Conservation (phyloP, 2,329 filamentous ascomycete species). For the Ceratocystis huliohia region DNA sequence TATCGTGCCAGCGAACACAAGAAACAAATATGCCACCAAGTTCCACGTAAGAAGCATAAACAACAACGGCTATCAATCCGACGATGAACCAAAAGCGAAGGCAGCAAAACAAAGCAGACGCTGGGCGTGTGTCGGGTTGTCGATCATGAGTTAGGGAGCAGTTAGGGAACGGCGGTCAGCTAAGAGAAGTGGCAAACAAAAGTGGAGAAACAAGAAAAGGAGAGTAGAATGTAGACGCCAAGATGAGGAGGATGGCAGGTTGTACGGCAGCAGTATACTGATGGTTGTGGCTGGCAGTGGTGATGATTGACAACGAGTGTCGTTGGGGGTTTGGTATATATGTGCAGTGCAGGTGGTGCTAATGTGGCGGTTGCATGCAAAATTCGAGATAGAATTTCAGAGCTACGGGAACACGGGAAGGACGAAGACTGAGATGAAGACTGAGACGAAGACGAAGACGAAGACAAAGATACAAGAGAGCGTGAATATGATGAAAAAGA, state of each 20-base stretch:
- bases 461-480: no score
- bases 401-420: not conserved
- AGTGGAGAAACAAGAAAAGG: not conserved
- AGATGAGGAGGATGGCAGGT: not conserved
- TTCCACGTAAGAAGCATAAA: not conserved
- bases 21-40: not conserved
- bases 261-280: not conserved
- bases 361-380: not conserved
- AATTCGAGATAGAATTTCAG: no score
- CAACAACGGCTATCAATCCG: not conserved
- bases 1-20: not conserved
- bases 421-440: not conserved
- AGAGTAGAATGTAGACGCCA: not conserved
- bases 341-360: not conserved
- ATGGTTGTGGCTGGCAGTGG: not conserved
- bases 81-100: not conserved
- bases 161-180: not conserved
- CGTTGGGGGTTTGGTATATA: not conserved
- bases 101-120: slow-evolving; percentile 14
- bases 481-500: no score
- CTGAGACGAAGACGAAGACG: no score
- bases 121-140: slow-evolving; percentile 14
- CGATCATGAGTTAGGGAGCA: slow-evolving; percentile 11
- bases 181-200: not conserved
- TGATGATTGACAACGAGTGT: not conserved